Evolutionary conservation across 495 filamentous ascomycete genomes (phyloP).

Genomic region (Xylaria nigripes): DNA sequence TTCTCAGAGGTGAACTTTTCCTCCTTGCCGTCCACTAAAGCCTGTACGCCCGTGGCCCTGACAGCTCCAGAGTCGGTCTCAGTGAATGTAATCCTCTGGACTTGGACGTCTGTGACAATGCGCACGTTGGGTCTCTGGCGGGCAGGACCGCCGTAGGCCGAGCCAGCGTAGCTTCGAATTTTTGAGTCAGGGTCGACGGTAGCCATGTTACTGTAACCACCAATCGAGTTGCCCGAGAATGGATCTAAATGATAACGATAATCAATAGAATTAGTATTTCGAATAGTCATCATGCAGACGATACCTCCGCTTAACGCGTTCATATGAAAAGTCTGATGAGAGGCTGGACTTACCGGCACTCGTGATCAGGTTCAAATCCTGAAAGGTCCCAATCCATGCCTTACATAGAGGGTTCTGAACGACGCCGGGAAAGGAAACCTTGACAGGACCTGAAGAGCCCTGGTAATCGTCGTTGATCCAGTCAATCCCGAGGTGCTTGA

Average conservation of each 20-base stretch:
- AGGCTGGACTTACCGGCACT: constrained; percentile 5
- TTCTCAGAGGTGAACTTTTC: constrained; percentile 16
- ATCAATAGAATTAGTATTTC: neutral
- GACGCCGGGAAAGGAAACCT: constrained; percentile 26
- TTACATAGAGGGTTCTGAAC: constrained; percentile 4
- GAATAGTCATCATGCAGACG: neutral
- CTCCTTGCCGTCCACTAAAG: constrained; percentile 22
- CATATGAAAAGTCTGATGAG: constrained; percentile 6
- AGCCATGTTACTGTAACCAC: constrained; percentile 36
- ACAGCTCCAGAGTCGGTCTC: constrained; percentile 28
- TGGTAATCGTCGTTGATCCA: constrained; percentile 28
- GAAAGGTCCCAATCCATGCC: constrained; percentile 25
- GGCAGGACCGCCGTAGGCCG: constrained; percentile 28
- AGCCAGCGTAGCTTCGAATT: constrained; percentile 29
- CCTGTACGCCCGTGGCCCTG: constrained; percentile 28
- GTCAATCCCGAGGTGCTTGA: constrained; percentile 24
- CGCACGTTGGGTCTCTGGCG: constrained; percentile 35
- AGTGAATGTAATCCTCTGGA: constrained; percentile 33
- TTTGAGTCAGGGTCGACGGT: constrained; percentile 36
- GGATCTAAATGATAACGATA: constrained; percentile 23
- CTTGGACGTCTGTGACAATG: constrained; percentile 38
- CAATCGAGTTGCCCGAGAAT: constrained; percentile 29
- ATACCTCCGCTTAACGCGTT: neutral
- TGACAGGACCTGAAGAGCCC: constrained; percentile 31
- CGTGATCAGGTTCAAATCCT: constrained; percentile 21